Base-by-base conservation (phyloP, 1,284 basidiomycete species). In the Rugosomyces carneus region DNA sequence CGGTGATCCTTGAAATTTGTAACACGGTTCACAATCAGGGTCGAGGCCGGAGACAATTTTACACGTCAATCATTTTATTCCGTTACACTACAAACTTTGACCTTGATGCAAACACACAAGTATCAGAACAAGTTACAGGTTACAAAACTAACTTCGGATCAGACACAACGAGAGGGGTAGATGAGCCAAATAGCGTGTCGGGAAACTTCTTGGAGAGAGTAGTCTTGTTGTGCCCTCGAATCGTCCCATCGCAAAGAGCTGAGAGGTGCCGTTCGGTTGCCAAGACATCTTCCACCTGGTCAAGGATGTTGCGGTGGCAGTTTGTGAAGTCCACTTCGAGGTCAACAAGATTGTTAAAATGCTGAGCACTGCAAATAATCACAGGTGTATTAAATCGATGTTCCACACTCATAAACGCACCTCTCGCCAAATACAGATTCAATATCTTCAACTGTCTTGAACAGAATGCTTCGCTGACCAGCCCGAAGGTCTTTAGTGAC, bases 261-360 rank as follows among this genome's bases (percentile, higher is more conserved):
- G 56, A 46, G 21, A 60, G 46, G 32, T 64, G 59, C 27, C 62
- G 54, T 23, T 51, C 54, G 19, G 47, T 48, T 48, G 63, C 63
- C 34, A 47, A 48, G 43, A 61, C 53, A 29, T 64, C 60, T 19
- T 63, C 62, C 23, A 65, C 46, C 13, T 56, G 52, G 29, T 57
- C 46, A 37, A 59, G 47, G 10, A 68, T 55, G 29, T 59, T 60
- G 23, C 58, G 58, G 45, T 61, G 60, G 34, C 61, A 59, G 13
- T 34, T 43, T n/a, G 62, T 57, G 47, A 70, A 71, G 41, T 65
- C 62, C 35, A 58, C 56, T 49, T 71, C 66, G n/a, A 71, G 56
- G 42, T 66, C 63, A 18, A 70, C 60, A 36, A 71, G 49, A 2
- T 46, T 53, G 43, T 70, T 65, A 46, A 66, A 67, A 42, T 62